Evolutionary conservation across 2,329 filamentous ascomycete species (phyloP), one percentile per base, ranked within the genome.

Genomic region (Aspergillus fumigatus): DNA sequence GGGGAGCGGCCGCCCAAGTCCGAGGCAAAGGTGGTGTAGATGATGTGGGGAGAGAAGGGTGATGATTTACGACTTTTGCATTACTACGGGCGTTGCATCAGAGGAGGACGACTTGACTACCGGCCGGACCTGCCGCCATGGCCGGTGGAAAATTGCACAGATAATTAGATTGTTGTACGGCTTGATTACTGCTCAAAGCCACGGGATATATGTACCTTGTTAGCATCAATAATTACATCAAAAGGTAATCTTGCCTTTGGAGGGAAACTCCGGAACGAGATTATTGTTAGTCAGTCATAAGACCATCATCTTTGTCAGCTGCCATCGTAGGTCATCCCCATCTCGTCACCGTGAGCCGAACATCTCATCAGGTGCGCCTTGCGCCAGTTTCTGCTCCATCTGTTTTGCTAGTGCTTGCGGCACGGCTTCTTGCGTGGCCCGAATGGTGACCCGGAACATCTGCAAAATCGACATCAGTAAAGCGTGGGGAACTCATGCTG

Each of bases 361-460:
- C 55, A 50, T 62, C 63, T 63, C 63, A 27, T 61, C 55, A 27
- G 50, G 60, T 17, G 60, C 61, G 45, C 83, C 83, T 64, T 82
- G 79, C 7, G 88, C 81, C 50, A 97, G 80, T 59, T 88, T 84
- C 61, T 93, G 89, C 70, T 95, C 89, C 91, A 99, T 96, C 56
- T 89, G 78, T 73, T 90, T 92, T 67, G 94, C 79, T 55, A 99
- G 73, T 21, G 93, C 82, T 1, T 84, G 82, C 7, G 94, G 92
- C 0, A 99, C 90, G 32, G 81, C 84, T 69, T 97, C 94, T 68
- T 97, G 93, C 1, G 94, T 99, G 5, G 93, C 94, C 60, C 94
- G 85, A 65, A 99, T 88, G 0, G 94, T 99, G 59, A 97, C 81
- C 53, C 94, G 92, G 67, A 95, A 89, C 91, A 97, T 97, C 94